phyloP scores from a whole-genome alignment of 2,329 filamentous ascomycete species.

The Aureobasidium sp. region DNA sequence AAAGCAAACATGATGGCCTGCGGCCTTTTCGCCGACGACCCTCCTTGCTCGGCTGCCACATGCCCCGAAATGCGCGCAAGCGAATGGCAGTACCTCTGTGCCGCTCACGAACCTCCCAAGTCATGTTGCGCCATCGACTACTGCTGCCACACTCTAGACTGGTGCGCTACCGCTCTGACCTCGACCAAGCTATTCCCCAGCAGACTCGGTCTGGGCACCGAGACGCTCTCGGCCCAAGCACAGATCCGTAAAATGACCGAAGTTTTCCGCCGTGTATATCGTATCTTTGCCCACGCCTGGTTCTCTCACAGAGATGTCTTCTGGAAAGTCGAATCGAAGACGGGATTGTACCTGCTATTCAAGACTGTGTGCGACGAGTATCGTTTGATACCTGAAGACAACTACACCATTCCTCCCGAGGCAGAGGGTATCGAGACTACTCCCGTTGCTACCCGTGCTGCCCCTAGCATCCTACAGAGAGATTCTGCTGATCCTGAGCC shows the following conservation, averaged over 20 bases:
- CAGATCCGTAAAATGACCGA: conserved; percentile 84
- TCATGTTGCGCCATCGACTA: conserved; percentile 98
- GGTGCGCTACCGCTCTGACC: conserved; percentile 90
- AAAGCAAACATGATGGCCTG: conserved; percentile 91
- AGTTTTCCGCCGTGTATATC: conserved; percentile 86
- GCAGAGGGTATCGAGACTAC: conserved; percentile 69
- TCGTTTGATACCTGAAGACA: conserved; percentile 81
- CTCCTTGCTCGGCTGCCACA: conserved; percentile 79
- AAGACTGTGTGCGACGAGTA: conserved; percentile 95
- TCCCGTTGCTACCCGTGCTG: conserved; percentile 18
- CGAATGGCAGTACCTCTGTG: conserved; percentile 98
- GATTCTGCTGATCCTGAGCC: conserved; percentile 25
- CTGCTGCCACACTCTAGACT: conserved; percentile 96
- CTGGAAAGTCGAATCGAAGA: conserved; percentile 83
- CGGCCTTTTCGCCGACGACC: conserved; percentile 83
- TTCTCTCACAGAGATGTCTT: conserved; percentile 95
- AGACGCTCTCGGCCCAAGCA: conserved; percentile 30
- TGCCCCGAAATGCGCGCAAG: conserved; percentile 98
- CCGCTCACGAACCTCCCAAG: conserved; percentile 93
- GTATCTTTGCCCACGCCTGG: conserved; percentile 98
- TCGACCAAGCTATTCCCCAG: conserved; percentile 94
- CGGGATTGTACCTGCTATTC: conserved; percentile 93
- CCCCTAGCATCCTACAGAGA: neutral
- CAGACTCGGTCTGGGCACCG: conserved; percentile 55
- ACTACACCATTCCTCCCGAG: conserved; percentile 90